These are phyloP conservation scores for Colletotrichum simmondsii DNA, from an alignment of 2,329 filamentous ascomycete species.

Conservation along the genomic window DNA sequence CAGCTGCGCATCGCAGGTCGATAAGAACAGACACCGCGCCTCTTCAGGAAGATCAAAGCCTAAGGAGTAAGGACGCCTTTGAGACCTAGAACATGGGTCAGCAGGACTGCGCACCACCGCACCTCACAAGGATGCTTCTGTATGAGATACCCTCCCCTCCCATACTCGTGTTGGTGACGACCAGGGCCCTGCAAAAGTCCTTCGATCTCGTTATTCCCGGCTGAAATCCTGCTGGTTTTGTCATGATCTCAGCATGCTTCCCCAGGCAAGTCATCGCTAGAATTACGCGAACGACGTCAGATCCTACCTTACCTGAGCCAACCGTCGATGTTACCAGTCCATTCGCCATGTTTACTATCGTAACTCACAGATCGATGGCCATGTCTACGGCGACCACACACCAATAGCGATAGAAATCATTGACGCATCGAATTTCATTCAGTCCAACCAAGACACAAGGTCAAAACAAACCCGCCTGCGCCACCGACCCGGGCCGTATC, in stretches of 20 bases:
- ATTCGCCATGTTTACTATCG: not conserved
- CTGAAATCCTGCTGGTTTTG: not conserved
- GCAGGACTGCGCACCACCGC: not conserved
- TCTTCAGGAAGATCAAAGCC: not conserved
- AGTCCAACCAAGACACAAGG: not conserved
- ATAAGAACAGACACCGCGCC: not conserved
- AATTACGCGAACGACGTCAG: too few species aligned
- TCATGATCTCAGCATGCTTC: constrained; percentile 21
- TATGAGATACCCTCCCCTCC: not conserved
- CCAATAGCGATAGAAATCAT: not conserved
- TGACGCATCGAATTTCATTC: not conserved
- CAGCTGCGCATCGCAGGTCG: not conserved
- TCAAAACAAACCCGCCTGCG: not conserved
- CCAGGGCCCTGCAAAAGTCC: not conserved
- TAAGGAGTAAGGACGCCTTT: not conserved
- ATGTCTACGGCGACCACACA: not conserved
- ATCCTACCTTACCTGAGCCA: not conserved
- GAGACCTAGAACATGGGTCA: not conserved
- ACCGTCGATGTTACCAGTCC: not conserved
- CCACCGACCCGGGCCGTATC: not conserved
- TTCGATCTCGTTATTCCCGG: constrained; percentile 13
- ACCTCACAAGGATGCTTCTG: not conserved
- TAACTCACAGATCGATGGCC: not conserved
- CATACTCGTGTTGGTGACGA: not conserved
- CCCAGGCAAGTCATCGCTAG: not conserved